phyloP scores from a whole-genome alignment of 169 alveolate species.

The Perkinsus olseni region DNA sequence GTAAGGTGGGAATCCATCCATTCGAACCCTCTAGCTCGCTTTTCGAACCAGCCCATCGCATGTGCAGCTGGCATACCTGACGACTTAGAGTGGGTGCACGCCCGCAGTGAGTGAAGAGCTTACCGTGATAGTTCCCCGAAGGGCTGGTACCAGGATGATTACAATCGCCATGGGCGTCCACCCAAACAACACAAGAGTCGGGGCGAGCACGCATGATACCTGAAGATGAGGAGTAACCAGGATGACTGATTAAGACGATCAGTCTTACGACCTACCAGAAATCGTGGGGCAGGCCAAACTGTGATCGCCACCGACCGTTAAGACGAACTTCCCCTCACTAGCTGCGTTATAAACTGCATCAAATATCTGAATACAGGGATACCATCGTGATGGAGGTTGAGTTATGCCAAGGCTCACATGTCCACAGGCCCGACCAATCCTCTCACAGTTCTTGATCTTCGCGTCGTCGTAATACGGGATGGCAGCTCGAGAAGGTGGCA shows the following conservation, averaged over 20 bases:
- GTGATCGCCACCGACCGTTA: constrained; percentile 16
- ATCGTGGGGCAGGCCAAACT: constrained; percentile 4
- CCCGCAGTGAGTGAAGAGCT: neutral
- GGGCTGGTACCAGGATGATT: constrained; percentile 1
- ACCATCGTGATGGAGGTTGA: neutral
- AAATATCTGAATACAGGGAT: neutral
- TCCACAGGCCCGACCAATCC: neutral
- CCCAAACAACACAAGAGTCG: constrained; percentile 8
- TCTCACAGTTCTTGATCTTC: neutral
- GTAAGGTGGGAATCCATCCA: neutral
- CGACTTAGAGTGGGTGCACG: neutral
- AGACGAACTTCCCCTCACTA: neutral
- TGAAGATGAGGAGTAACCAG: neutral
- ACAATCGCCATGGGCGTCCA: constrained; percentile 15
- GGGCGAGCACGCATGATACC: neutral
- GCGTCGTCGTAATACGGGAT: neutral
- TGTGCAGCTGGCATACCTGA: constrained; percentile 14
- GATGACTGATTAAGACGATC: neutral
- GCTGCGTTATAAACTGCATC: neutral
- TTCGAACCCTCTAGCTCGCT: constrained; percentile 7
- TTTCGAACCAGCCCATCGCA: constrained; percentile 12
- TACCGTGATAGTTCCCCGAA: constrained; percentile 11
- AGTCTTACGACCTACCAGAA: neutral
- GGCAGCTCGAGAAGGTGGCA: neutral
- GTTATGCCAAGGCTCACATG: neutral